phyloP scores from a whole-genome alignment of 2,329 filamentous ascomycete species.

The Sporothrix dimorphospora region DNA sequence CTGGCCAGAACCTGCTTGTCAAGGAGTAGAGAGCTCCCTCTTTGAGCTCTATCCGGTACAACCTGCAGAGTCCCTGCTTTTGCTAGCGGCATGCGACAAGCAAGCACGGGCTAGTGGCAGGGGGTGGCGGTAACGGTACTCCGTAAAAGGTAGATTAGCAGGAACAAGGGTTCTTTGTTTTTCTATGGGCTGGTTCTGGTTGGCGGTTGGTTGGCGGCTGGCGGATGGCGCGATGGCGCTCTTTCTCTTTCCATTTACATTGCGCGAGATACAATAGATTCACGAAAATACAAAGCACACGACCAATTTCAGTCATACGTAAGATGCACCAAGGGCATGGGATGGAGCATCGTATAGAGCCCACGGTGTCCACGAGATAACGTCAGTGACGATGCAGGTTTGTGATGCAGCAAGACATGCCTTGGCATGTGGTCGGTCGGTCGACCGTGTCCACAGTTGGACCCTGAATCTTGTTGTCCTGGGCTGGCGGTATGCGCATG shows the following conservation, averaged over 20 bases:
- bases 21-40: slow-evolving; percentile 52
- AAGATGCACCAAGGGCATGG: not conserved
- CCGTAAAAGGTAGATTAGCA: not conserved
- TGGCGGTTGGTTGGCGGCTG: not conserved
- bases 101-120: not conserved
- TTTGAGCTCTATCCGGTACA: not conserved
- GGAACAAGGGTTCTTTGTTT: not conserved
- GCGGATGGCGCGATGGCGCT: not conserved
- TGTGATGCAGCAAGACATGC: slow-evolving; percentile 2
- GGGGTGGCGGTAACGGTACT: not conserved
- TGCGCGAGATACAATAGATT: slow-evolving; percentile 24
- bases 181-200: not conserved
- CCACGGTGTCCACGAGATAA: not conserved
- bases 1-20: slow-evolving; percentile 78
- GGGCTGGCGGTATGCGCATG: too few relatives aligned
- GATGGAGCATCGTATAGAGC: not conserved
- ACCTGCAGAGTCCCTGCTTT: slow-evolving; percentile 3
- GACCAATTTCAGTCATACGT: not conserved
- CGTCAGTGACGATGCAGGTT: not conserved
- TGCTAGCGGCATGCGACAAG: not conserved
- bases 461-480: not conserved
- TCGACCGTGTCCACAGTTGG: not conserved
- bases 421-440: not conserved
- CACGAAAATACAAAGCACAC: slow-evolving; percentile 13
- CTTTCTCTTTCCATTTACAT: not conserved